Percentiles rank a stretch among this genome's conserved stretches.
phyloP scores from a whole-genome alignment of 2,329 filamentous ascomycete genomes.

The Aspergillus felis region DNA sequence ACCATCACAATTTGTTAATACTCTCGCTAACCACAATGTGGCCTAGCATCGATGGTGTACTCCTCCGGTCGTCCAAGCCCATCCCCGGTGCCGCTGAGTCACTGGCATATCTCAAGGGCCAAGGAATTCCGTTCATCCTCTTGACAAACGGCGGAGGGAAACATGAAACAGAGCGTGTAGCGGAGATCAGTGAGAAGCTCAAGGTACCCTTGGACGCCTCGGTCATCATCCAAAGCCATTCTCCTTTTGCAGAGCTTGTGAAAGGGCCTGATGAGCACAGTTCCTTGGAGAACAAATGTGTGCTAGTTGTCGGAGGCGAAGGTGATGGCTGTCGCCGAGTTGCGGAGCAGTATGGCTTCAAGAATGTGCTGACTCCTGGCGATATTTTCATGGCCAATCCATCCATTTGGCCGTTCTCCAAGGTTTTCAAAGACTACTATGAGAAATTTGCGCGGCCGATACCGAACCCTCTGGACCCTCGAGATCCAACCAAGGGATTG shows the following conservation, averaged over 20 bases:
- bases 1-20: neutral
- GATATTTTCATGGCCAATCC: constrained; percentile 75
- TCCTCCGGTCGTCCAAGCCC: constrained; percentile 74
- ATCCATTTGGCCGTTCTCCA: constrained; percentile 78
- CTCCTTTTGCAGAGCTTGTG: constrained; percentile 73
- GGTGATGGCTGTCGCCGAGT: constrained; percentile 65
- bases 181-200: constrained; percentile 64
- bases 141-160: constrained; percentile 94
- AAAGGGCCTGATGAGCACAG: constrained; percentile 53
- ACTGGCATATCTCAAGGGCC: constrained; percentile 66
- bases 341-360: constrained; percentile 71
- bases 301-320: constrained; percentile 70
- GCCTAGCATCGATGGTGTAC: constrained; percentile 83
- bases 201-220: constrained; percentile 60
- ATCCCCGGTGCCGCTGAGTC: constrained; percentile 74
- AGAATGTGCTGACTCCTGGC: constrained; percentile 75
- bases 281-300: constrained; percentile 59
- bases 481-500: constrained; percentile 50
- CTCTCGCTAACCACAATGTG: constrained; percentile 9
- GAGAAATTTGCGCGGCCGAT: constrained; percentile 40
- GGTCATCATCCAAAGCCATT: constrained; percentile 86
- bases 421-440: constrained; percentile 62
- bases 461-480: constrained; percentile 32
- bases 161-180: constrained; percentile 68
- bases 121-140: constrained; percentile 85